Conservation (phyloP, 2,329 filamentous ascomycete genomes). For the Massarina eburnea region DNA sequence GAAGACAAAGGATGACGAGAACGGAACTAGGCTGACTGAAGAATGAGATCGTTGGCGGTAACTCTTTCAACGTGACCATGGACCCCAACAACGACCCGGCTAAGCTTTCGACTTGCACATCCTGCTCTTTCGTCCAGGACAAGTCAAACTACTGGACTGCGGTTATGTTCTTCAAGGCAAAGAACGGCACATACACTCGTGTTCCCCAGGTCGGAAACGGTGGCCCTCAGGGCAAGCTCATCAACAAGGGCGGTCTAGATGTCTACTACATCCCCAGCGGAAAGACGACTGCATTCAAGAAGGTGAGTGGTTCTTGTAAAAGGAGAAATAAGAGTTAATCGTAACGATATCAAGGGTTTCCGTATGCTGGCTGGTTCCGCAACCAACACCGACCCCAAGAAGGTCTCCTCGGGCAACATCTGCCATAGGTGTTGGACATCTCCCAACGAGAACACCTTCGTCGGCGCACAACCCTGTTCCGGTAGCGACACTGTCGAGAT, state of each 20-base stretch:
- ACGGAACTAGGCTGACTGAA: not conserved
- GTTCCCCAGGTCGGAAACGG: slow-evolving; percentile 37
- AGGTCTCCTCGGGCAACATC: slow-evolving; percentile 32
- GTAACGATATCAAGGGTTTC: slow-evolving; percentile 26
- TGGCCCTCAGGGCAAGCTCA: slow-evolving; percentile 35
- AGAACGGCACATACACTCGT: slow-evolving; percentile 35
- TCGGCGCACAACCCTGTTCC: slow-evolving; percentile 54
- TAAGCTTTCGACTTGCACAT: slow-evolving; percentile 33
- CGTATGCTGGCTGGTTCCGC: slow-evolving; percentile 37
- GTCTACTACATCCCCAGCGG: slow-evolving; percentile 40
- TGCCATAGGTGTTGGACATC: slow-evolving; percentile 45
- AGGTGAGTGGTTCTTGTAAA: slow-evolving; percentile 15
- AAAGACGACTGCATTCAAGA: slow-evolving; percentile 38
- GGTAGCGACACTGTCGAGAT: slow-evolving; percentile 55
- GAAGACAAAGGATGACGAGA: not conserved
- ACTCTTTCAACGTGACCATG: slow-evolving; percentile 39
- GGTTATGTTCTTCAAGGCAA: slow-evolving; percentile 41
- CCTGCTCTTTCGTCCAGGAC: slow-evolving; percentile 34
- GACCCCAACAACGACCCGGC: slow-evolving; percentile 28
- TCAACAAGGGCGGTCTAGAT: slow-evolving; percentile 39
- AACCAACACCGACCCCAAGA: slow-evolving; percentile 32
- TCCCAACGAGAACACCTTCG: slow-evolving; percentile 50
- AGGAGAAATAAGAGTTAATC: not conserved
- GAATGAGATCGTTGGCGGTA: slow-evolving; percentile 31
- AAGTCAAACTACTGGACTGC: slow-evolving; percentile 42